Base-by-base conservation (phyloP, 2,329 filamentous ascomycete genomes). In the Diaporthe velutina region DNA sequence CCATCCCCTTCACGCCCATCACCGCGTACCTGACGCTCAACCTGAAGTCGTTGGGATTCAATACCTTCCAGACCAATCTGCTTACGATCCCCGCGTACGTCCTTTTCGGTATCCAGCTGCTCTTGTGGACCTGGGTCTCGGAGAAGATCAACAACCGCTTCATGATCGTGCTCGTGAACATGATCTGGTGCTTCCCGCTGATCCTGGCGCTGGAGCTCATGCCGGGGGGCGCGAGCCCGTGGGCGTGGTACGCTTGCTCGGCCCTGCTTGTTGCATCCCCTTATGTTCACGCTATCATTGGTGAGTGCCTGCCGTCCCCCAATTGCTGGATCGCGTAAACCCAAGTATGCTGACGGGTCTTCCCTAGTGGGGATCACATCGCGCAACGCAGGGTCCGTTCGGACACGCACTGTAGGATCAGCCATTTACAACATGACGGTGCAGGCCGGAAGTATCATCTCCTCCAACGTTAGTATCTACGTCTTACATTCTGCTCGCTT, bases 361-460 rank as follows among this genome's bases (percentile, higher is more conserved):
- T 17, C 85, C 17, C 80, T 88, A 19, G 91, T 92, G 0, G 89
- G 87, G 0, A 89, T 90, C 81, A 91, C 88, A 2, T 91, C 89
- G 3, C 87, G 90, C 70, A 93, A 93, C 78, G 88, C 90, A 1
- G 90, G 90, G 38, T 87, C 88, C 2, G 91, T 93, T 1, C 86
- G 90, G 2, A 93, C 91, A 0, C 83, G 92, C 3, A 90, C 91
- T 0, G 89, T 93, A 15, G 88, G 89, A 0, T 87, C 88, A 0
- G 91, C 90, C 0, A 76, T 92, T 12, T 93, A 93, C 83, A 93
- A 93, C 78, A 88, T 88, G 85, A 83, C 83, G 25, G 85, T 88
- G 0, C 87, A 88, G 74, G 82, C 84, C 0, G 82, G 83, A 33
- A 84, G 81, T 61, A 86, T 88, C 66, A 83, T 85, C 40, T 80